A percentile compares a stretch with the other conserved stretches of the same genome.
Evolutionary conservation across 192 early-diverging fungal genomes (phyloP).

Genomic region (Coemansia sp.): DNA sequence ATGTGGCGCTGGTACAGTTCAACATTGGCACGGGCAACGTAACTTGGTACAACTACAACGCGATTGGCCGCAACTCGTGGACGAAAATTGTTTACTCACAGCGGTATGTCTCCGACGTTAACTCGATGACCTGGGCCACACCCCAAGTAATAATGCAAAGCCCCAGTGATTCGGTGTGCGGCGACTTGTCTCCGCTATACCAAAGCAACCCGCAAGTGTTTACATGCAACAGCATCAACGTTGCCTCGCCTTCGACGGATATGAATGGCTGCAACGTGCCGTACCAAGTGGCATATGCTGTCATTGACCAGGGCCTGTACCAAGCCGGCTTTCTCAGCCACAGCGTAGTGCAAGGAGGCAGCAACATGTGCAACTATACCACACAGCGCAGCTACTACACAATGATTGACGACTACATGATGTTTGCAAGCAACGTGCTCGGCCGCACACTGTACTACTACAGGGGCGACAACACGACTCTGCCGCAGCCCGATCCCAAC

Average conservation of each 20-base stretch:
- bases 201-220: constrained; percentile 8
- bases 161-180: constrained; percentile 6
- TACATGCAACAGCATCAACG: constrained; percentile 3
- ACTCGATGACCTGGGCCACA: constrained; percentile 6
- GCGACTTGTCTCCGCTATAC: constrained; percentile 10
- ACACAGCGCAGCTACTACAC: constrained; percentile 20
- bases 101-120: constrained; percentile 4
- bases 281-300: constrained; percentile 12
- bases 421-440: constrained; percentile 1
- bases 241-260: background rate
- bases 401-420: constrained; percentile 17
- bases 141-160: background rate
- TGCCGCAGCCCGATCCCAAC: constrained; percentile 1
- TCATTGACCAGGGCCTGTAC: background rate
- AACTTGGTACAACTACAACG: constrained; percentile 19
- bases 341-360: constrained; percentile 4
- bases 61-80: constrained; percentile 5
- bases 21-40: background rate
- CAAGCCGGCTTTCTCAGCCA: constrained; percentile 29
- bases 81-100: constrained; percentile 9
- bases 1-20: constrained; percentile 22
- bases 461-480: background rate
- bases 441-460: constrained; percentile 10
- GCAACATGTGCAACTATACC: constrained; percentile 7
- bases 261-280: constrained; percentile 11